Percentiles rank a stretch among this genome's conserved stretches.
phyloP scores from a whole-genome alignment of 139 green algal species.

The Chlamydomonas eustigma region DNA sequence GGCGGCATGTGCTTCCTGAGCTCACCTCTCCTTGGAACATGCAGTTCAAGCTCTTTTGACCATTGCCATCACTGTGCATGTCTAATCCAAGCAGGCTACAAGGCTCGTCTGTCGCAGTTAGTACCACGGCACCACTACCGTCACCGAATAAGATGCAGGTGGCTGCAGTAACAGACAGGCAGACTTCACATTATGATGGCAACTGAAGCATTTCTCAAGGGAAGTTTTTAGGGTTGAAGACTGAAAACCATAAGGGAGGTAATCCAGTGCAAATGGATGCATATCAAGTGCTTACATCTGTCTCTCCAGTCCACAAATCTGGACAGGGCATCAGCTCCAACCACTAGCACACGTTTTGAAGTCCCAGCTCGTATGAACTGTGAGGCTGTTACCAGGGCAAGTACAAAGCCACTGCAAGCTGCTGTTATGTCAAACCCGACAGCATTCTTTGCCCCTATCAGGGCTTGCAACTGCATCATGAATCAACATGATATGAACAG shows the following conservation, averaged over 20 bases:
- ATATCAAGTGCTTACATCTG: slow-evolving; percentile 47
- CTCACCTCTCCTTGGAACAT: slow-evolving; percentile 21
- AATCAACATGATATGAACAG: too few species aligned
- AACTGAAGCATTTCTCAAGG: too few species aligned
- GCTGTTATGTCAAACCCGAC: slow-evolving; percentile 95
- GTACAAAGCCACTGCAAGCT: slow-evolving; percentile 96
- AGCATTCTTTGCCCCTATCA: slow-evolving; percentile 78
- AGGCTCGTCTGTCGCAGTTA: slow-evolving; percentile 41
- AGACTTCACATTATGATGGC: too few species aligned
- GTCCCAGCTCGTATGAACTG: slow-evolving; percentile 79
- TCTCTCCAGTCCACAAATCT: slow-evolving; percentile 94
- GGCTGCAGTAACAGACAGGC: too few species aligned
- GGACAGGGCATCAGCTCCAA: slow-evolving; percentile 91
- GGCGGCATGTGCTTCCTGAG: too few species aligned
- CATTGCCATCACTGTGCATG: slow-evolving; percentile 82
- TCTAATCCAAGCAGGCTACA: slow-evolving; percentile 77
- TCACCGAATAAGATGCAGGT: slow-evolving; percentile 99
- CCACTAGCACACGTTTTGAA: slow-evolving; percentile 76
- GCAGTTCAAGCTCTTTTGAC: slow-evolving; percentile 74
- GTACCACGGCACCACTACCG: slow-evolving; percentile 84
- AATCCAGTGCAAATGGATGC: neutral
- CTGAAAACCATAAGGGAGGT: slow-evolving; percentile 1
- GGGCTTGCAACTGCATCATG: slow-evolving; percentile 73
- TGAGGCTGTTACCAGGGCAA: slow-evolving; percentile 82
- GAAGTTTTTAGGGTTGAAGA: too few species aligned